These are phyloP conservation scores for Apiospora pterosperma DNA, from an alignment of 2,329 filamentous ascomycete species.

Conservation along the genomic window DNA sequence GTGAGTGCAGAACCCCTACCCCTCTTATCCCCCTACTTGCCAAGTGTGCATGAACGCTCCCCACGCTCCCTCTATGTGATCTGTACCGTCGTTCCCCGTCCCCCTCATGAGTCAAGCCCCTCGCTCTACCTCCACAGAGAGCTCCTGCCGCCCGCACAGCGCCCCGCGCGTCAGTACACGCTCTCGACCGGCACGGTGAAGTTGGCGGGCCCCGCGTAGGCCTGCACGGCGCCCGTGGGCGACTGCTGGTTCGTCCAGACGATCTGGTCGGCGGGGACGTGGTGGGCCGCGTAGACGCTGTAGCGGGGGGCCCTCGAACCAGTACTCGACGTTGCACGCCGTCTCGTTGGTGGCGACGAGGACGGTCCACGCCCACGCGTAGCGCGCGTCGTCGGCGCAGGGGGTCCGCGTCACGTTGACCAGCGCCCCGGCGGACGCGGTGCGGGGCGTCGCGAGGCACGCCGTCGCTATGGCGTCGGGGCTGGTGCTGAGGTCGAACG, in stretches of 20 bases:
- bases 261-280: not conserved
- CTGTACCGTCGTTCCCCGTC: no score
- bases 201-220: not conserved
- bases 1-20: no score
- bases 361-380: conserved; percentile 1
- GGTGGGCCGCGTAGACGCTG: not conserved
- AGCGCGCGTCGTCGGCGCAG: not conserved
- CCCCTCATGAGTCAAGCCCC: no score
- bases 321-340: conserved; percentile 3
- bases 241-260: conserved; percentile 3
- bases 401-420: not conserved
- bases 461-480: not conserved
- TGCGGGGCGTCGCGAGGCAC: not conserved
- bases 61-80: no score
- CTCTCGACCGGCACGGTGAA: not conserved
- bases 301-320: not conserved
- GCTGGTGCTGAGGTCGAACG: conserved; percentile 1
- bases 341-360: not conserved
- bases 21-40: no score
- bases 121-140: no score
- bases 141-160: no score
- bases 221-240: not conserved
- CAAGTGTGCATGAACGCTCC: no score
- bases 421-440: not conserved
- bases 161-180: no score